Base-by-base conservation (phyloP, 768 basidiomycete species). In the Lentinula aciculospora region DNA sequence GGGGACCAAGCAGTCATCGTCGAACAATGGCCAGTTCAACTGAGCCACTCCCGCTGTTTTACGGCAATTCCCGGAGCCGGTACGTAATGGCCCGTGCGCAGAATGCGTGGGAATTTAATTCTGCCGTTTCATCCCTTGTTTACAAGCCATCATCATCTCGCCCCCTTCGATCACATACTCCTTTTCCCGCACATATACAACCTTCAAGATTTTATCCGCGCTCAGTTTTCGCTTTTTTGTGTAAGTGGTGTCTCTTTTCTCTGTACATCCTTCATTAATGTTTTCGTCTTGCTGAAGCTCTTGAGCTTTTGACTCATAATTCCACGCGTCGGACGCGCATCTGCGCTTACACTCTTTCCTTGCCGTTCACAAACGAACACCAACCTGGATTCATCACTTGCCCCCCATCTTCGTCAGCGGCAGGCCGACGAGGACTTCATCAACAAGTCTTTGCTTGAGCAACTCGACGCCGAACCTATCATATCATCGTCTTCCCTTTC, bases 381-480 rank as follows among this genome's bases (percentile, higher is more conserved):
- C 81, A 79, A 66, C 64, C 80, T 82, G 81, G 81, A 81, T 72
- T 69, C 77, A 68, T 73, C 76, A 58, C 67, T 74, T 62, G 68
- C 66, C 61, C 69, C 72, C 65, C 71, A 66, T 63, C 74, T 72
- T 65, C 75, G 73, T 65, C 51, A 53, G 51, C 51, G 34, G 32
- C 74, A 69, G 61, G 69, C 72, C 57, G 86, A 85, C 82, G 90
- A 92, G 81, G 89, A 88, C 72, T 85, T 85, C 66, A 90, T 92
- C 69, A 92, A 92, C 76, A 85, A 86, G 69, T 91, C 89, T 56
- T 80, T 92, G 58, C 74, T 92, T 63, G 90, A 89, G 71, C 88
- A 85, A 40, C 81, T 93, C 67, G 84, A 92, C 81, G 81, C 88
- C 57, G 89, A 91, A 70, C 88, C 86, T 47, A 68, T 77, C 57